phyloP scores from a whole-genome alignment of 345 rosid genomes.

The Salix caprea region DNA sequence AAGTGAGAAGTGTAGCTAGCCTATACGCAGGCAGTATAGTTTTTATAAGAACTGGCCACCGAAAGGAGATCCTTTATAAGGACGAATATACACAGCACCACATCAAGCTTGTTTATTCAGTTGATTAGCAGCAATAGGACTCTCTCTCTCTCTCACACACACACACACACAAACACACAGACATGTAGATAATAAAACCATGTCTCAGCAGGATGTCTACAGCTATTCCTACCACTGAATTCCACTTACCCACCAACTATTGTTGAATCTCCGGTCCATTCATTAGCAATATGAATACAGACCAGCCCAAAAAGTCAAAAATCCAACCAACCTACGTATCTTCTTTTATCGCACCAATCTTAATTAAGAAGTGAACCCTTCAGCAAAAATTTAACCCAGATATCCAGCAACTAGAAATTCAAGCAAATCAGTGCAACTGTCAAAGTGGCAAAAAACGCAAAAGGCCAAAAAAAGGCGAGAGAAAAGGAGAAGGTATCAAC shows the following conservation, averaged over 20 bases:
- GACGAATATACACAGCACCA: not conserved
- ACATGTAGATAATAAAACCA: too few species aligned
- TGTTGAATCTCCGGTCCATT: not conserved
- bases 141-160: too few species aligned
- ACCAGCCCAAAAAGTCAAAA: not conserved
- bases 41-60: not conserved
- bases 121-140: not conserved
- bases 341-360: not conserved
- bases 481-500: constrained; percentile 19
- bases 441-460: not conserved
- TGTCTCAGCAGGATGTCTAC: too few species aligned
- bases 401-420: not conserved
- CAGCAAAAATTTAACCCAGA: not conserved
- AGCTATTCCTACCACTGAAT: too few species aligned
- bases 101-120: not conserved
- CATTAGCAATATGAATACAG: too few species aligned
- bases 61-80: not conserved
- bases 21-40: not conserved
- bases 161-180: too few species aligned
- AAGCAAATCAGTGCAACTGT: not conserved
- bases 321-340: not conserved
- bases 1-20: not conserved
- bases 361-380: not conserved
- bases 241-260: too few species aligned
- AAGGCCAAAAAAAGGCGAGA: not conserved